Evolutionary conservation across 768 basidiomycete genomes (phyloP), one percentile per base, ranked within the genome.

Genomic region (Exidia glandulosa): DNA sequence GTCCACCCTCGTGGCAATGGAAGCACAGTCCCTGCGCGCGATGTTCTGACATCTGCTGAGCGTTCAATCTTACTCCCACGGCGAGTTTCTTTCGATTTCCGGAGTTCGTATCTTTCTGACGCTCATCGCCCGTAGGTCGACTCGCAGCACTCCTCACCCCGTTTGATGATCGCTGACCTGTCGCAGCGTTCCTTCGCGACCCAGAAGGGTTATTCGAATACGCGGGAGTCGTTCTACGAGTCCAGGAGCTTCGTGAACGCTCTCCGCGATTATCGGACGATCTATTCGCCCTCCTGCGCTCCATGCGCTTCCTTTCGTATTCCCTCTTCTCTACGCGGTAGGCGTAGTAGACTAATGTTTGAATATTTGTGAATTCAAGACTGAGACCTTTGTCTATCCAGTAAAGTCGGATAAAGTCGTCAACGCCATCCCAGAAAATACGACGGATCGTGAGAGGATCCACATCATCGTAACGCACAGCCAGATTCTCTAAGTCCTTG

Each of bases 391-490:
- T 63, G n/a, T 60, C 59, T 70, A 72, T 73, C 0, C 76, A 59
- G 2, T 69, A 63, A 0, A 59, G 59, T 31, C 74, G 73, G 2
- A 76, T 66, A 14, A 62, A 45, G 0, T 55, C 27, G 1, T 62
- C 57, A 0, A 75, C 59, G 0, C 76, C 73, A 2, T 68, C 64
- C 75, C 74, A 79, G 0, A 79, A 63, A 10, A 67, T 66, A 12
- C 69, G 63, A 0, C 74, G 70, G 10, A 64, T 41, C 10, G 75
- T 72, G 0, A 61, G 57, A 2, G 72, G 62, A 2, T 69, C 65
- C 0, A 65, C 61, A 2, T 66, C 47, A 0, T 74, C 75, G 7
- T 75, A 71, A 59, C 73, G 72, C 10, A 66, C 65, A 60, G 65
- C 73, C 0, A 76, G 48, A n/a, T 70, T 71, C 29, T 72, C 68